Base-by-base conservation (phyloP, 306 rosid genomes). In the Lablab purpureus region DNA sequence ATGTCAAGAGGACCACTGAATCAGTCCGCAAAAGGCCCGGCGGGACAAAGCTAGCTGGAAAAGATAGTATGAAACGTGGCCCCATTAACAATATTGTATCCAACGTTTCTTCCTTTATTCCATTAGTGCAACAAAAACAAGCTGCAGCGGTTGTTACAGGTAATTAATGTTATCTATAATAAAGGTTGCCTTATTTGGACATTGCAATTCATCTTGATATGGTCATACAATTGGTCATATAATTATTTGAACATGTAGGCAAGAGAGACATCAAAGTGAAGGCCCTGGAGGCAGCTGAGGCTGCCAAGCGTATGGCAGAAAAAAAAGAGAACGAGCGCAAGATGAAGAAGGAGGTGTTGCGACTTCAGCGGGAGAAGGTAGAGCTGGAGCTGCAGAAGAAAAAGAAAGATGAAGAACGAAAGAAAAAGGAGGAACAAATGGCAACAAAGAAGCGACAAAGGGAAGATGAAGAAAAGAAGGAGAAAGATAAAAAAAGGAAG, bases 111-210 rank as follows among this genome's bases (percentile, higher is more conserved):
- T 96, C 99, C 76, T 93, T 96, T 77, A 84, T 96, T 90, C 99
- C 99, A 27, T 88, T 93, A 68, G 98, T 96, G 58, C 96, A 89
- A 84, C 96, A 91, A 88, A 91, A 94, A 77, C 97, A 93, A 90
- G 91, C 97, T 28, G 90, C 96, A 8, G 84, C 93, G 17, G 94
- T 71, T 70, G 41, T 85, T 47, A 81, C 94, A 81, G 97, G 99
- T 95, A 83, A 75, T 30, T 80, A n/a, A 27, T 66, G 47, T 13
- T 22, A 12, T 23, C 41, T 15, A 14, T 71, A n/a, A 22, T 41
- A 34, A 28, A 32, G 65, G 4, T 70, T 49, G 58, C 6, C 58
- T 58, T 79, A 22, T 54, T 32, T 32, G 73, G 52, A 60, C 72
- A 34, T 56, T 74, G 50, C 49, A 69, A 43, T 17, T 34, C 46